Evolutionary conservation across 345 rosid genomes (phyloP).

Genomic region (Linum tenue): DNA sequence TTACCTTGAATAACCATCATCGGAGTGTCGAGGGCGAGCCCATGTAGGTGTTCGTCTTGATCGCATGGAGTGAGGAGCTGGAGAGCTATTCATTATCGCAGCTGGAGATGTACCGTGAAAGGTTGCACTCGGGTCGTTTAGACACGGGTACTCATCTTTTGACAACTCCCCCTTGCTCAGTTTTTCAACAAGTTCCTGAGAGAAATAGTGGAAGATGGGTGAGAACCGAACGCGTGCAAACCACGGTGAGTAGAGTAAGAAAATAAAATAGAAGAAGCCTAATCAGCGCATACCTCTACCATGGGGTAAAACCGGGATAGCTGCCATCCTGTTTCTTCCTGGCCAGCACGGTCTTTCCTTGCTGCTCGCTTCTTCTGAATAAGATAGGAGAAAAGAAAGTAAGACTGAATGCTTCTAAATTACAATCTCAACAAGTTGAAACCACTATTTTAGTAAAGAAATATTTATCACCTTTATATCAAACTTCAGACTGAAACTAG

Average conservation of each 20-base stretch:
- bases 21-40: conserved; percentile 42
- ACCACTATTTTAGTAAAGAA: conserved; percentile 8
- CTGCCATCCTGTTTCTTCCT: conserved; percentile 73
- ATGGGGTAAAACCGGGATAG: conserved; percentile 91
- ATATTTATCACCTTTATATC: conserved; percentile 64
- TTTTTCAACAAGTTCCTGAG: conserved; percentile 80
- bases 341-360: conserved; percentile 71
- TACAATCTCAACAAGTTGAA: conserved; percentile 8
- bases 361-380: conserved; percentile 80
- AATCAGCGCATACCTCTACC: conserved; percentile 54
- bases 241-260: not conserved
- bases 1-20: conserved; percentile 88
- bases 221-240: not conserved
- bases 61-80: conserved; percentile 86
- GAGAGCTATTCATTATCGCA: conserved; percentile 29
- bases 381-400: conserved; percentile 5
- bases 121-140: conserved; percentile 83
- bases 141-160: conserved; percentile 78
- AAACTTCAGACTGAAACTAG: conserved; percentile 75
- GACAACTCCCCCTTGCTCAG: conserved; percentile 79
- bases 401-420: conserved; percentile 4
- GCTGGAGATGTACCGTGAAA: conserved; percentile 55
- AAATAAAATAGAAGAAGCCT: not conserved
- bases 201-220: not conserved
- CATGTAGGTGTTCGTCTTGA: conserved; percentile 76